Evolutionary conservation across 129 eudicot species (phyloP), one percentile per base, ranked within the genome.

Genomic region (Tagetes erecta): DNA sequence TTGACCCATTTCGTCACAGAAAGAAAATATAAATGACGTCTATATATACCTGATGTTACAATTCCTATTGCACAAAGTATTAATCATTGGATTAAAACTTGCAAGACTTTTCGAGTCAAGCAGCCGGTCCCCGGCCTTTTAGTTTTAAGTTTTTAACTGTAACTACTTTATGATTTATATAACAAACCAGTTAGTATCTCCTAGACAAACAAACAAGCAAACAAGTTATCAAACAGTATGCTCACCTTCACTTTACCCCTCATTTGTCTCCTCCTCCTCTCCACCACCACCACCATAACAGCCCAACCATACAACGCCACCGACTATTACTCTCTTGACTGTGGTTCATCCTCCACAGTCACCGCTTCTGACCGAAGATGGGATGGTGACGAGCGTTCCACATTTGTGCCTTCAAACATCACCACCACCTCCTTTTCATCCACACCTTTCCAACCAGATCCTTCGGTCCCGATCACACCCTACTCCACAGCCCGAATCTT

Each of bases 401-500:
- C 60, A 31, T 79, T 71, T 52, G 4, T 62, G n/a, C 58, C 78
- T 1, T 72, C 84, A 1, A 74, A 80, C 64, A 53, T 41, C 57
- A 13, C 12, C 67, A 64, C 67, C 55, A 58, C 50, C 42, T 72
- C 87, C 6, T 34, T 36, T 3, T 5, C 60, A 53, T 49, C 79
- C 56, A 46, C 3, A 38, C 45, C 79, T 0, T 31, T 71, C 39
- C 5, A 20, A 35, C 76, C 8, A 46, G 46, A 33, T 49, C 39
- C 77, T 67, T 49, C 67, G 5, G 80, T 72, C 73, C 56, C 46
- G 1, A 45, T 0, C 57, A 59, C 56, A 33, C 88, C 88, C 3
- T 81, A 70, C 78, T 60, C 10, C 60, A 84, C 80, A 0, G 81
- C 92, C 31, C 77, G 92, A 14, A 72, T 87, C 7, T 82, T 87